Evolutionary conservation across 2,329 filamentous ascomycete genomes (phyloP), one percentile per base, ranked within the genome.

Genomic region (Stromatinia cepivora): DNA sequence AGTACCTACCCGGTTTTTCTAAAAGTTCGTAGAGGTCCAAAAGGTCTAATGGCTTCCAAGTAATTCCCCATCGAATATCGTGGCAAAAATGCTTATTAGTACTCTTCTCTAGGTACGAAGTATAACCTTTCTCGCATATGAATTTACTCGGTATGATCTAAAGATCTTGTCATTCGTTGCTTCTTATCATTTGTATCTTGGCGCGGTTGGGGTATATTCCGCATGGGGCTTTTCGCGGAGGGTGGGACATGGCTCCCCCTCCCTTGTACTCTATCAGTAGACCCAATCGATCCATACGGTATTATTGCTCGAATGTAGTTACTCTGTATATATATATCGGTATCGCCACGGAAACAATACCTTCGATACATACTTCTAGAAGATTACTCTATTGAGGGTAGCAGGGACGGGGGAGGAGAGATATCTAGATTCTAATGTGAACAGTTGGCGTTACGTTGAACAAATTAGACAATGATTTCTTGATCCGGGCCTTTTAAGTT

Each of bases 321-420:
- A n/a, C n/a, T n/a, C n/a, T n/a, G n/a, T n/a, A n/a, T n/a, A n/a
- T n/a, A n/a, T n/a, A n/a, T n/a, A 25, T 31, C 50, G 34, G 7
- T 34, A 22, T 67, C 31, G 53, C 65, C 54, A 67, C 42, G n/a
- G 28, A 59, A 61, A 67, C 42, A 10, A 13, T 22, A 31, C 22
- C n/a, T 68, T 63, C 57, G 56, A 34, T 48, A 46, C 56, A 68
- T 54, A 17, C 6, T 68, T 68, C 66, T 10, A 52, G 66, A 68
- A 63, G 20, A 17, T 46, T 68, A 39, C 66, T 36, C 46, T 8
- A 50, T 63, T 63, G 34, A 34, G 34, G 5, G 34, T 4, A 17
- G 48, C 2, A 52, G 20, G 10, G 28, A 56, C 9, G 22, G 6
- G 39, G 13, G 13, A 6, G 6, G 39, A 8, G 39, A n/a, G n/a